Conservation (phyloP, 805 yeast species). For the Kregervanrija pseudodelftensis region DNA sequence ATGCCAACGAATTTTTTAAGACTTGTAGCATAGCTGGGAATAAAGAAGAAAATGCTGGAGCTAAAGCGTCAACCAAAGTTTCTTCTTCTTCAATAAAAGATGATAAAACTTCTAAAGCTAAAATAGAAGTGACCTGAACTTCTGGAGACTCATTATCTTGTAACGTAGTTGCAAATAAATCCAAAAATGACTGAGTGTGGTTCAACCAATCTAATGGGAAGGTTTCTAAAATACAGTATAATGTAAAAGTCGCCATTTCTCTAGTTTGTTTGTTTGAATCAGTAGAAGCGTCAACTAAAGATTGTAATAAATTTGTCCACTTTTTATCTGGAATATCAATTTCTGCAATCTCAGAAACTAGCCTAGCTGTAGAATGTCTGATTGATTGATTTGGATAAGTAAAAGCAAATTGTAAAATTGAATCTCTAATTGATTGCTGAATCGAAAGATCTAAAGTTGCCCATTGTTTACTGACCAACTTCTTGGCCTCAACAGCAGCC, state of each 20-base stretch:
- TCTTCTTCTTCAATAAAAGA: conserved; percentile 57
- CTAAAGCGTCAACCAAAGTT: conserved; percentile 35
- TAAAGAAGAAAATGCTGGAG: conserved; percentile 46
- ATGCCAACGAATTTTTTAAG: conserved; percentile 62
- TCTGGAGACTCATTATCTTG: conserved; percentile 54
- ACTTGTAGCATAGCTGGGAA: conserved; percentile 80
- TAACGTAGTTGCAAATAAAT: conserved; percentile 63
- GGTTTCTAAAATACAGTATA: conserved; percentile 72
- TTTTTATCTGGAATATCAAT: conserved; percentile 54
- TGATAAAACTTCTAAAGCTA: conserved; percentile 69
- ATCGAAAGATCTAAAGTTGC: conserved; percentile 37
- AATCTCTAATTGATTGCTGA: conserved; percentile 55
- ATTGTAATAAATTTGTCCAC: conserved; percentile 76
- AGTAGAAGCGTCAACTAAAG: conserved; percentile 61
- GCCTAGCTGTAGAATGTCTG: conserved; percentile 86
- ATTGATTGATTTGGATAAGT: conserved; percentile 54
- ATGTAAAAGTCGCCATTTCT: conserved; percentile 77
- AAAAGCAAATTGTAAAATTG: conserved; percentile 65
- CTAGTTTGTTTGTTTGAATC: conserved; percentile 44
- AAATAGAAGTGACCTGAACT: conserved; percentile 75
- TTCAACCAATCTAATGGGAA: conserved; percentile 49
- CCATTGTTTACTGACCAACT: conserved; percentile 74
- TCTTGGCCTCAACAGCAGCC: conserved; percentile 96
- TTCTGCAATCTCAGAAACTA: conserved; percentile 79
- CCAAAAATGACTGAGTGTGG: conserved; percentile 60